Base-by-base conservation (phyloP, 305 asterid genomes). In the Rubia balearica region DNA sequence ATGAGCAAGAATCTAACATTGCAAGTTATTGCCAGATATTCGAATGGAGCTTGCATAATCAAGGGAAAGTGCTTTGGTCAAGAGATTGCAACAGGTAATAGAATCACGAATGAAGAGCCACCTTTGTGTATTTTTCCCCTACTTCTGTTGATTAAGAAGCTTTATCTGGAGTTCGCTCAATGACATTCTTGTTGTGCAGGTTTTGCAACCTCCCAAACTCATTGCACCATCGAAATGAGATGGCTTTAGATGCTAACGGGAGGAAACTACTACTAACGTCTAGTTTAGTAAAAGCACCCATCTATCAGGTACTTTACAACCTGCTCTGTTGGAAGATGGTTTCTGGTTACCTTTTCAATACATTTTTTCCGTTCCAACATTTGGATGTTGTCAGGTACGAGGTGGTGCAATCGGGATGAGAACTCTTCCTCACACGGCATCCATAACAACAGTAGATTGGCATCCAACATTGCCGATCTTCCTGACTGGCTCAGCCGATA, bases 21-120 rank as follows among this genome's bases (percentile, higher is more conserved):
- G 67, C 74, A 42, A 43, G 67, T 71, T 74, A 74, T 41, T 73
- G 36, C 69, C 95, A 93, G 98, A 85, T 93, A 84, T 83, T 86
- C 51, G 96, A 94, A 80, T 94, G 97, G 98, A 91, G 97, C 80
- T 84, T 94, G 89, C 98, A 94, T 74, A 94, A 87, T 83, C 97
- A 91, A 88, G 98, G 97, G 49, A 83, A 89, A 79, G 77, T 94
- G 75, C 81, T 85, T 69, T 94, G 98, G 98, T 91, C 97, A 65
- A 84, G 86, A 80, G 88, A 88, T 75, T 87, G 92, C 79, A 86
- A 88, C 96, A 87, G 95, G 97, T 92, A 73, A 41, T 51, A 8
- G 11, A 55, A 56, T 61, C 19, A 17, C 41, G 21, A 27, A 51
- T 45, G 12, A n/a, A 9, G 46, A 41, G 21, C 24, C 43, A 9